Evolutionary conservation across 139 green algal genomes (phyloP), one percentile per base, ranked within the genome.

Genomic region (Chlamydomonas incerta): DNA sequence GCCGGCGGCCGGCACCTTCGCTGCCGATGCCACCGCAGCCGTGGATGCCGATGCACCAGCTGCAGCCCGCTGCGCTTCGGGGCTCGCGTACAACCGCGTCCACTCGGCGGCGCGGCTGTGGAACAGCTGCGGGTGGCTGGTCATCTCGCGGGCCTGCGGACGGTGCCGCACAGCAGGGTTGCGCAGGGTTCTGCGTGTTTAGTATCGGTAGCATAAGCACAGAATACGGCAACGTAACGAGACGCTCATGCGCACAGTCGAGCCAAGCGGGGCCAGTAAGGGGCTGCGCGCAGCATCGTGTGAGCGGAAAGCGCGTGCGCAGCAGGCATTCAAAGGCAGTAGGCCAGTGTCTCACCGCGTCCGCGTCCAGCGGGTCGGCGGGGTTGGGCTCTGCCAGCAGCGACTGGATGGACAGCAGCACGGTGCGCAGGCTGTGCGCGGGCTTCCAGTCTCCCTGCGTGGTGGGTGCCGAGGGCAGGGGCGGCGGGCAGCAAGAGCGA

Each of bases 311-410:
- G 52, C 15, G 13, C 13, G 52, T 11, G 11, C 52, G 52, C 52
- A 23, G 52, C 11, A 58, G 52, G 52, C 15, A 23, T 57, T 57
- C 50, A 24, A 21, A 60, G 55, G 55, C 55, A 60, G 55, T 14
- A 57, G 10, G 50, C 50, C 50, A 14, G 9, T 29, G 9, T 13
- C 79, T 18, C n/a, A 85, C 79, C 46, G 79, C 79, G 4, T 85
- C 79, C 3, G 47, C 66, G 50, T 85, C 79, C 20, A 96, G 91
- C 3, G 92, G 92, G 75, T 96, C 93, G 26, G 94, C 89, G 0
- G 90, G 88, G 73, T 96, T 96, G 41, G 93, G 93, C 58, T 95
- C 87, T 24, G 88, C 74, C 55, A 96, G 88, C 75, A 96, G 87
- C 33, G 91, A 80, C 70, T 90, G 84, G 3, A 96, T 85, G 71